Conservation (phyloP, 2,329 filamentous ascomycete genomes). For the Ophiostoma perfectum region DNA sequence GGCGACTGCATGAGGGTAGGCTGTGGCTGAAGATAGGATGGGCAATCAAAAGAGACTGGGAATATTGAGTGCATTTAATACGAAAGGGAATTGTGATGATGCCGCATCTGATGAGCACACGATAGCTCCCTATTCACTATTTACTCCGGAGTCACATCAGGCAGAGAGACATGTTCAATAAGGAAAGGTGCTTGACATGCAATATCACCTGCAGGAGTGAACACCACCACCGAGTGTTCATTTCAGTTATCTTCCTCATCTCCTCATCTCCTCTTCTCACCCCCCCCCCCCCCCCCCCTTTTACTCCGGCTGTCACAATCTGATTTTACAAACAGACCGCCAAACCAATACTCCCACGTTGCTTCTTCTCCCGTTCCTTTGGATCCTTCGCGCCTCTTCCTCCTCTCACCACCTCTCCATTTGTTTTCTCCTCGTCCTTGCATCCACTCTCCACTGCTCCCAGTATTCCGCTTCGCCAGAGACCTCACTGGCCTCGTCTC, state of each 20-base stretch:
- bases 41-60: too few species aligned
- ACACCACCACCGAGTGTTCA: background rate
- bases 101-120: too few species aligned
- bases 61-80: too few species aligned
- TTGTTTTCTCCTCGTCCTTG: background rate
- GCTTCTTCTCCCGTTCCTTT: background rate
- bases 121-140: too few species aligned
- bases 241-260: background rate
- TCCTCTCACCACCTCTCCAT: background rate
- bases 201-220: background rate
- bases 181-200: background rate
- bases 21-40: too few species aligned
- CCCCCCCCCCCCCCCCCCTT: background rate
- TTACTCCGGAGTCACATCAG: too few species aligned
- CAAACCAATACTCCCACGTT: background rate
- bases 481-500: background rate
- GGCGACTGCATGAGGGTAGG: too few species aligned
- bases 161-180: background rate
- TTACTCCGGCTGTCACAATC: too few species aligned
- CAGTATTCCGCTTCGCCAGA: too few species aligned
- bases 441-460: conserved; percentile 14
- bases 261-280: background rate
- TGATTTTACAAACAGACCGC: too few species aligned
- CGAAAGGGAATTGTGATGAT: too few species aligned
- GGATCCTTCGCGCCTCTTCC: conserved; percentile 24